Percentiles rank a stretch among this genome's conserved stretches.
Conservation (phyloP, 805 yeast species). For the Saturnispora gosingensis region DNA sequence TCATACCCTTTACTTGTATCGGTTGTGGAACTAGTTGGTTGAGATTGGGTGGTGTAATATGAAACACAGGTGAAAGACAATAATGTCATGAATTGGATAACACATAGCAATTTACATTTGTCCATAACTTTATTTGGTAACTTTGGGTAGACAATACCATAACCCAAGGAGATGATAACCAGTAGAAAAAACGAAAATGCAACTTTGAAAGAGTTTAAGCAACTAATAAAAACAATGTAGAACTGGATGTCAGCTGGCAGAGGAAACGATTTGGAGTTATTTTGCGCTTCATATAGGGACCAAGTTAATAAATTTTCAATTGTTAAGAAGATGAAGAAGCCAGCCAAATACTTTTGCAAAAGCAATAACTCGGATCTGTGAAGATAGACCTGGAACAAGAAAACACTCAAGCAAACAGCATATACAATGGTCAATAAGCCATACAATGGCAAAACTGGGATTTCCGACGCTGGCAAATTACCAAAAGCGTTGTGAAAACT, state of each 20-base stretch:
- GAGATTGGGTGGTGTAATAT: slow-evolving; percentile 26
- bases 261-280: slow-evolving; percentile 36
- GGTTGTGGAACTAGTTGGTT: slow-evolving; percentile 26
- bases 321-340: slow-evolving; percentile 73
- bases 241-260: slow-evolving; percentile 43
- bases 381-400: slow-evolving; percentile 75
- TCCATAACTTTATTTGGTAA: slow-evolving; percentile 69
- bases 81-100: slow-evolving; percentile 45
- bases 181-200: slow-evolving; percentile 84
- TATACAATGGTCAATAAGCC: slow-evolving; percentile 80
- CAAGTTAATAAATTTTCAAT: slow-evolving; percentile 80
- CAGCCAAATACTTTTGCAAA: slow-evolving; percentile 83
- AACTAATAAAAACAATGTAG: slow-evolving; percentile 68
- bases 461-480: slow-evolving; percentile 77
- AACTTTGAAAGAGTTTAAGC: slow-evolving; percentile 70
- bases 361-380: slow-evolving; percentile 83
- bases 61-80: slow-evolving; percentile 44
- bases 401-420: slow-evolving; percentile 71
- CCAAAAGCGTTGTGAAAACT: slow-evolving; percentile 92
- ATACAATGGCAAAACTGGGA: slow-evolving; percentile 83
- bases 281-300: slow-evolving; percentile 83
- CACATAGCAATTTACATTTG: slow-evolving; percentile 53
- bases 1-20: slow-evolving; percentile 36
- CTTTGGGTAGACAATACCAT: slow-evolving; percentile 87
- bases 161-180: slow-evolving; percentile 81